Conservation (phyloP, 495 filamentous ascomycete species). For the Annulohypoxylon maeteangense region DNA sequence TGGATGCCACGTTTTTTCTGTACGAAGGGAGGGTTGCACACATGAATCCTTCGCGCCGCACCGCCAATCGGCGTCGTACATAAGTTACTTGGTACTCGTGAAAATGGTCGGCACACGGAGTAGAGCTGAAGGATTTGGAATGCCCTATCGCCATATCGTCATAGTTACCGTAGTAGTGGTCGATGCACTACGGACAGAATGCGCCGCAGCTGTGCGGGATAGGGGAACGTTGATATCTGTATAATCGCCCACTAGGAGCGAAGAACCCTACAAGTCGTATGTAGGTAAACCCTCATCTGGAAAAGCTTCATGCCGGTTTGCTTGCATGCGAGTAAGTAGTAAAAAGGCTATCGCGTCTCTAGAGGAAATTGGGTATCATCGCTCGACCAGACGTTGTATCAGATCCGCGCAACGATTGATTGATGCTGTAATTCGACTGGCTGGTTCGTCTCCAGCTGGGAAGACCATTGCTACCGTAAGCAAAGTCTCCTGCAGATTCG, state of each 20-base stretch:
- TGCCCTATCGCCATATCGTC: constrained; percentile 12
- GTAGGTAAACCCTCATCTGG: constrained; percentile 9
- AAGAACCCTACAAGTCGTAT: neutral
- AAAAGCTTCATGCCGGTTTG: constrained; percentile 20
- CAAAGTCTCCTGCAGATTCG: constrained; percentile 31
- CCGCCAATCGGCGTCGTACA: constrained; percentile 18
- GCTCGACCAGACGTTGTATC: constrained; percentile 28
- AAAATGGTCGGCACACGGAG: constrained; percentile 20
- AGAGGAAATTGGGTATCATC: constrained; percentile 29
- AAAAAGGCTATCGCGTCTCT: constrained; percentile 18
- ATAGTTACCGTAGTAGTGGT: constrained; percentile 9
- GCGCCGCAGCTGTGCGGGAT: constrained; percentile 22
- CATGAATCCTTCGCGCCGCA: constrained; percentile 32
- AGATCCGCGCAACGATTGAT: constrained; percentile 24
- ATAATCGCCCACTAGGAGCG: constrained; percentile 8
- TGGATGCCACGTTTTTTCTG: constrained; percentile 44
- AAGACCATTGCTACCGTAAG: constrained; percentile 33
- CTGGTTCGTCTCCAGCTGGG: constrained; percentile 26
- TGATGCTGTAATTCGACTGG: constrained; percentile 29
- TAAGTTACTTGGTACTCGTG: constrained; percentile 13
- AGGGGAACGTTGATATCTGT: constrained; percentile 12
- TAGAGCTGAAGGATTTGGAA: constrained; percentile 28
- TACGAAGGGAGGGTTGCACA: constrained; percentile 37
- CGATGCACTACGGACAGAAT: constrained; percentile 8
- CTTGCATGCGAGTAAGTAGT: constrained; percentile 1